These are phyloP conservation scores for Linnemannia elongata DNA, from an alignment of 192 early-diverging fungal genomes.

Conservation along the genomic window DNA sequence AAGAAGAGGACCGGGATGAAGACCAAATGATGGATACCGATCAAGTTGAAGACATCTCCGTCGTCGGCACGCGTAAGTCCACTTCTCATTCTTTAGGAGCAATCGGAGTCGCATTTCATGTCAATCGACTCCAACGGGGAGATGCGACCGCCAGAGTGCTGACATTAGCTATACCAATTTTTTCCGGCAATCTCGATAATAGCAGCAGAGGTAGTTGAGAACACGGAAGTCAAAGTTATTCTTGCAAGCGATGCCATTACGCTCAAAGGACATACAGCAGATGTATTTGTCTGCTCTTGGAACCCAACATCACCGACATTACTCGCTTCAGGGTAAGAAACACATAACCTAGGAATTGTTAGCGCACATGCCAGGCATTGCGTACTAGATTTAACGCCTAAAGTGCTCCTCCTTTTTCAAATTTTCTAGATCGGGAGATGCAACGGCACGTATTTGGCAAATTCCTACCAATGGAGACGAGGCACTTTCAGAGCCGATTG, in stretches of 20 bases:
- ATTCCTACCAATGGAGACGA: slow-evolving; percentile 67
- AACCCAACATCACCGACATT: slow-evolving; percentile 73
- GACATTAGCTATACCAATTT: not conserved
- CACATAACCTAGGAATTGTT: slow-evolving; percentile 20
- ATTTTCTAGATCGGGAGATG: slow-evolving; percentile 77
- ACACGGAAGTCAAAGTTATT: slow-evolving; percentile 45
- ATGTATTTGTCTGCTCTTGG: slow-evolving; percentile 87
- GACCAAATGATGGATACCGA: slow-evolving; percentile 54
- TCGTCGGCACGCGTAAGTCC: slow-evolving; percentile 42
- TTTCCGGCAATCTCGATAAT: not conserved
- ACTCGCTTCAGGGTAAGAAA: slow-evolving; percentile 82
- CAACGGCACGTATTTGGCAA: slow-evolving; percentile 89
- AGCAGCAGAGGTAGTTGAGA: slow-evolving; percentile 27
- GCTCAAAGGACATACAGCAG: slow-evolving; percentile 76
- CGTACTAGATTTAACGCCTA: not conserved
- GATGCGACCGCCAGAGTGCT: not conserved
- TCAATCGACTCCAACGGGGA: not conserved
- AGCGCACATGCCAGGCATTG: not conserved
- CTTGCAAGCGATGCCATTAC: slow-evolving; percentile 64
- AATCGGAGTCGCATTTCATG: not conserved
- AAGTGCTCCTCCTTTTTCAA: not conserved
- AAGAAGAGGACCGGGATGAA: slow-evolving; percentile 36
- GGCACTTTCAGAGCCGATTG: slow-evolving; percentile 63
- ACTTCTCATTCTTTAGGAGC: not conserved
- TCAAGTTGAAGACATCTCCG: slow-evolving; percentile 48